These are phyloP conservation scores for Pleurotus tuber-regium DNA, from an alignment of 768 basidiomycete genomes.

Conservation along the genomic window DNA sequence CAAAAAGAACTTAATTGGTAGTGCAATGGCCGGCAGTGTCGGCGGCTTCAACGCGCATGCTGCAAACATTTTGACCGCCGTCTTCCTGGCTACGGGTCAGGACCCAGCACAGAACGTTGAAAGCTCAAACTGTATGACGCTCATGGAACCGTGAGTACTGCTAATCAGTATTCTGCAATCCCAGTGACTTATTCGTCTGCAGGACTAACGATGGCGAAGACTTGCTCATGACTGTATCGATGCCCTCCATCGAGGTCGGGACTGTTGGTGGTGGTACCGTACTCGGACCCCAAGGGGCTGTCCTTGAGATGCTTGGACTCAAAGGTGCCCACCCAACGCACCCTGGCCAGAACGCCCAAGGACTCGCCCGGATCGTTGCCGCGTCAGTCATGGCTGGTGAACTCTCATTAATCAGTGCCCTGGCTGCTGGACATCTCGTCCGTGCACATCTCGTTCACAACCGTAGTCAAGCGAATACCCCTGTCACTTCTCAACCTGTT, in stretches of 20 bases:
- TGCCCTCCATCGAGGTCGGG: conserved; percentile 99
- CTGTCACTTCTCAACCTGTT: conserved; percentile 57
- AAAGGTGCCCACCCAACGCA: conserved; percentile 83
- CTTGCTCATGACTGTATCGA: conserved; percentile 87
- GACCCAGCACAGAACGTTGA: conserved; percentile 99
- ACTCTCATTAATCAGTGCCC: conserved; percentile 84
- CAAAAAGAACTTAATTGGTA: conserved; percentile 97
- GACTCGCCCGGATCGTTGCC: conserved; percentile 85
- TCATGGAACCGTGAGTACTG: conserved; percentile 92
- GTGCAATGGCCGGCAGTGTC: conserved; percentile 97
- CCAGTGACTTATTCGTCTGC: conserved; percentile 6
- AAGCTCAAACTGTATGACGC: conserved; percentile 96
- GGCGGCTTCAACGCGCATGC: conserved; percentile 99
- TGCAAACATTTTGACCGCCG: conserved; percentile 92
- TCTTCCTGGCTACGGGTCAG: conserved; percentile 96
- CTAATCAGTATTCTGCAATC: conserved; percentile 8
- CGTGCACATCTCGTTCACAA: conserved; percentile 93
- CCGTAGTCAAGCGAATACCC: conserved; percentile 78
- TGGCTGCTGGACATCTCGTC: conserved; percentile 94
- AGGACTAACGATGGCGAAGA: conserved; percentile 89
- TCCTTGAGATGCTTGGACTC: conserved; percentile 93
- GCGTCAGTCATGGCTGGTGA: conserved; percentile 98
- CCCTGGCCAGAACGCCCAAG: conserved; percentile 89
- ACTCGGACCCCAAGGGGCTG: conserved; percentile 83
- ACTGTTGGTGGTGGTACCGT: conserved; percentile 97